These are phyloP conservation scores for Guadua angustifolia DNA, from an alignment of 176 grass and related monocot species.

Conservation along the genomic window DNA sequence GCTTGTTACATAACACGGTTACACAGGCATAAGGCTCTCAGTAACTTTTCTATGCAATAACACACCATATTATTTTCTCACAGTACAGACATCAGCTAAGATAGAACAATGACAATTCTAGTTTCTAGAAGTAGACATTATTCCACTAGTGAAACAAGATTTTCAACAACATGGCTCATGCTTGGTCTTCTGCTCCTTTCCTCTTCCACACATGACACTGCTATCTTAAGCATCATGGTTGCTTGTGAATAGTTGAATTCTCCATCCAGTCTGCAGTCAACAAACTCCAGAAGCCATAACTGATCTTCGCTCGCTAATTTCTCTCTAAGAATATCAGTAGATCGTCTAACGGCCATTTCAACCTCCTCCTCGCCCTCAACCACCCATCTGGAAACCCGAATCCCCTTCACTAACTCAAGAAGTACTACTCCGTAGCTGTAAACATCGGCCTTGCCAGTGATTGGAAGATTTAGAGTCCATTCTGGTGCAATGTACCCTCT, in stretches of 20 bases:
- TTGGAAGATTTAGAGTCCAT: slow-evolving; percentile 62
- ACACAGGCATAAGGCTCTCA: not conserved
- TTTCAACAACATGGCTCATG: slow-evolving; percentile 47
- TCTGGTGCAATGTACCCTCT: slow-evolving; percentile 76
- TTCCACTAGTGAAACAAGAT: slow-evolving; percentile 34
- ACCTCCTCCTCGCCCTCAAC: slow-evolving; percentile 24
- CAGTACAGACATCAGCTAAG: not conserved
- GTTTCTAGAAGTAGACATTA: not conserved
- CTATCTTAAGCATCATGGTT: slow-evolving; percentile 41
- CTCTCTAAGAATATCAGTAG: slow-evolving; percentile 21
- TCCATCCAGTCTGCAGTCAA: not conserved
- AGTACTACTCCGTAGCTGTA: slow-evolving; percentile 64
- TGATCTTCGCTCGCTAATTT: slow-evolving; percentile 35
- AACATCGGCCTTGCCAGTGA: slow-evolving; percentile 59
- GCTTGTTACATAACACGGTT: not conserved
- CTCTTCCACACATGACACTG: slow-evolving; percentile 52
- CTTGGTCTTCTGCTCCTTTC: slow-evolving; percentile 46
- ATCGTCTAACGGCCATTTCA: slow-evolving; percentile 28
- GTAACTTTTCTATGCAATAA: not conserved
- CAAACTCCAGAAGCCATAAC: too few relatives aligned
- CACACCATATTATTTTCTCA: not conserved
- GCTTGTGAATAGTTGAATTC: slow-evolving; percentile 48
- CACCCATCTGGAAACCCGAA: slow-evolving; percentile 40
- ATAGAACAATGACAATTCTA: not conserved
- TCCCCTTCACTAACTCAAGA: slow-evolving; percentile 58